A percentile compares a stretch with the other conserved stretches of the same genome.
Evolutionary conservation across 768 basidiomycete species (phyloP).

Genomic region (Tremella fuciformis): DNA sequence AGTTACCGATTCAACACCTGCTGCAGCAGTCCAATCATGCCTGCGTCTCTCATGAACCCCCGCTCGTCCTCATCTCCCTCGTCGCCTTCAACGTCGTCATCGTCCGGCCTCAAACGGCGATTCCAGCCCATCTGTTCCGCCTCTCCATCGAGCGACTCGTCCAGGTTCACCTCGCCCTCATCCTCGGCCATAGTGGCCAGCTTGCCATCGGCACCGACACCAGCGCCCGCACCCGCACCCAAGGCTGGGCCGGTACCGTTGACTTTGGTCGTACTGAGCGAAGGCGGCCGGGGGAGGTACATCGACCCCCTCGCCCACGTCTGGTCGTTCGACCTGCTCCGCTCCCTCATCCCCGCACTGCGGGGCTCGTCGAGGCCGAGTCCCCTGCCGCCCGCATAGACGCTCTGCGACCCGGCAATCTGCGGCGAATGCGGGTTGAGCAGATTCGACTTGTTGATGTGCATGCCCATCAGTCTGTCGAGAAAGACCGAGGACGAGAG

Average conservation of each 20-base stretch:
- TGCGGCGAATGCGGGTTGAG: slow-evolving; percentile 2
- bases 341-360: slow-evolving; percentile 19
- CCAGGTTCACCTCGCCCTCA: slow-evolving; percentile 14
- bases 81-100: slow-evolving; percentile 56
- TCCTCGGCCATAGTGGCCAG: slow-evolving; percentile 32
- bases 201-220: slow-evolving; percentile 7
- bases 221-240: slow-evolving; percentile 1
- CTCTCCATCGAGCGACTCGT: slow-evolving; percentile 55
- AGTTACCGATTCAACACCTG: slow-evolving; percentile 67
- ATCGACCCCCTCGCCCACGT: slow-evolving; percentile 36
- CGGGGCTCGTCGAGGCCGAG: slow-evolving; percentile 27
- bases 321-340: slow-evolving; percentile 39
- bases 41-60: slow-evolving; percentile 64
- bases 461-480: slow-evolving; percentile 61
- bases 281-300: slow-evolving; percentile 16
- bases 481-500: slow-evolving; percentile 88
- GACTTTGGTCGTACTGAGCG: neutral
- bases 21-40: slow-evolving; percentile 77
- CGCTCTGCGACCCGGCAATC: slow-evolving; percentile 16
- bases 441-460: slow-evolving; percentile 6
- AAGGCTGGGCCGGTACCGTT: neutral
- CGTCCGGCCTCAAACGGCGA: slow-evolving; percentile 60
- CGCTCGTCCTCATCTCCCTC: slow-evolving; percentile 57
- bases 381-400: slow-evolving; percentile 13
- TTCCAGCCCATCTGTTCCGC: slow-evolving; percentile 63